These are phyloP conservation scores for Scytalidium sp. DNA, from an alignment of 2,329 filamentous ascomycete species.

Conservation along the genomic window DNA sequence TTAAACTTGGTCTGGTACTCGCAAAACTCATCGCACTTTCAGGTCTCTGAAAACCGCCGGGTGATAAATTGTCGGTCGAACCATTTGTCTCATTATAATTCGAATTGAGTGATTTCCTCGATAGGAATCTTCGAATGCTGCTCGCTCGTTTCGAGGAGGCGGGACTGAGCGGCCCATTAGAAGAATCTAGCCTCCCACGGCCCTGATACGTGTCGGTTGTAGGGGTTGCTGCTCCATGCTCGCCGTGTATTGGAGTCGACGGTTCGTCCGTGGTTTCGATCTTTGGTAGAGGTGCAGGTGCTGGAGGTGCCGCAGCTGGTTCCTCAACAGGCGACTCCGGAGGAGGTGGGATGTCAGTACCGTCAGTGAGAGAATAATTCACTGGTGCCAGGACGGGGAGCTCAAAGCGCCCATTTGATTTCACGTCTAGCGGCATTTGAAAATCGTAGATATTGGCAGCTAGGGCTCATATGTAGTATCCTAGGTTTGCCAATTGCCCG, in stretches of 20 bases:
- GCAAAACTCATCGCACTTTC: constrained; percentile 24
- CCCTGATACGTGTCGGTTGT: constrained; percentile 12
- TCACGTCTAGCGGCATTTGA: constrained; percentile 22
- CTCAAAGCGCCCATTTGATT: constrained; percentile 27
- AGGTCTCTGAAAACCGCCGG: constrained; percentile 18
- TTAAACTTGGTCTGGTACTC: constrained; percentile 14
- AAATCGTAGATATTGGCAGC: not conserved
- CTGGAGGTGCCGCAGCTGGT: constrained; percentile 15
- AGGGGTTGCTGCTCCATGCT: constrained; percentile 3
- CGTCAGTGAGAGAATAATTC: constrained; percentile 29
- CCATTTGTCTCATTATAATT: constrained; percentile 22
- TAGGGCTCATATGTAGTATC: not conserved
- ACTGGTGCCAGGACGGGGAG: constrained; percentile 27
- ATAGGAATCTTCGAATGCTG: constrained; percentile 33
- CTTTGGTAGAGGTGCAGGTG: constrained; percentile 4
- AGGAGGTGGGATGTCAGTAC: constrained; percentile 31
- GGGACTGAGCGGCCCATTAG: constrained; percentile 21
- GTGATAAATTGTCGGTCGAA: constrained; percentile 22
- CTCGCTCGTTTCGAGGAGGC: constrained; percentile 26
- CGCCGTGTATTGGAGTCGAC: not conserved
- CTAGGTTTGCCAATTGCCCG: not conserved
- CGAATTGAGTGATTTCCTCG: constrained; percentile 30
- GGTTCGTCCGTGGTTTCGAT: not conserved
- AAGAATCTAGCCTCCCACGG: constrained; percentile 14
- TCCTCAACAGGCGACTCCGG: constrained; percentile 29